A percentile compares a stretch with the other conserved stretches of the same genome.
Conservation (phyloP, 192 early-diverging fungal genomes). For the Coemansia sp. region DNA sequence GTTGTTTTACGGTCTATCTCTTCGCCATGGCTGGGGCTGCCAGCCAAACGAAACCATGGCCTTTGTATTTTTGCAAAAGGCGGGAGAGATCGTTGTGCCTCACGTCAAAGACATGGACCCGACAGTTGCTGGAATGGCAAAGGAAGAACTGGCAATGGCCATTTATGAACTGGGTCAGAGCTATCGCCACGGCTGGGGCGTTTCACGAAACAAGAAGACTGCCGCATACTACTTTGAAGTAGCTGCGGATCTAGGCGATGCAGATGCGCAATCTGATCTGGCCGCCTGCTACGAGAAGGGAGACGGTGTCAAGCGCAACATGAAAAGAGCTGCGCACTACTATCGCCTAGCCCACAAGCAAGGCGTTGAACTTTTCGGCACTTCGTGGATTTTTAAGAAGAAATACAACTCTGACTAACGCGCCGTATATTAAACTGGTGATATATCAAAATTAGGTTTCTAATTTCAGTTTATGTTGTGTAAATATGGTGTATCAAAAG, state of each 20-base stretch:
- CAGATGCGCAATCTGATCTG: conserved; percentile 76
- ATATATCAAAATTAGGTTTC: neutral
- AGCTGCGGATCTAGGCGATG: conserved; percentile 75
- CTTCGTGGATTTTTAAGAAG: conserved; percentile 81
- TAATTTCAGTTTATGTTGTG: no score
- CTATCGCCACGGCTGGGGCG: conserved; percentile 81
- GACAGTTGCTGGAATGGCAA: conserved; percentile 59
- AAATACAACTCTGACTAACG: conserved; percentile 63
- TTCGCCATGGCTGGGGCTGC: conserved; percentile 81
- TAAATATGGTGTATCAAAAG: no score
- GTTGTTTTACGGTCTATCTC: conserved; percentile 72
- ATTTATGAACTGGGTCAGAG: conserved; percentile 79
- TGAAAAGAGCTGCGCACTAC: conserved; percentile 73
- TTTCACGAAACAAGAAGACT: conserved; percentile 66
- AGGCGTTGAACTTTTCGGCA: conserved; percentile 72
- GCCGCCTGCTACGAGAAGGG: conserved; percentile 73
- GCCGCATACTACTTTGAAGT: conserved; percentile 82
- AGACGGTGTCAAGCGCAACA: conserved; percentile 74
- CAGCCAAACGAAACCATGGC: conserved; percentile 64
- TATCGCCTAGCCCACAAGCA: conserved; percentile 75
- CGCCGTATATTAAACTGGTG: neutral
- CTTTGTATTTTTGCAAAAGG: conserved; percentile 69
- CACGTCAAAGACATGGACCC: conserved; percentile 62
- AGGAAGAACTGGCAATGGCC: conserved; percentile 69
- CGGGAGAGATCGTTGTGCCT: conserved; percentile 64